phyloP scores from a whole-genome alignment of 2,329 filamentous ascomycete genomes.

The Alternaria sp. region DNA sequence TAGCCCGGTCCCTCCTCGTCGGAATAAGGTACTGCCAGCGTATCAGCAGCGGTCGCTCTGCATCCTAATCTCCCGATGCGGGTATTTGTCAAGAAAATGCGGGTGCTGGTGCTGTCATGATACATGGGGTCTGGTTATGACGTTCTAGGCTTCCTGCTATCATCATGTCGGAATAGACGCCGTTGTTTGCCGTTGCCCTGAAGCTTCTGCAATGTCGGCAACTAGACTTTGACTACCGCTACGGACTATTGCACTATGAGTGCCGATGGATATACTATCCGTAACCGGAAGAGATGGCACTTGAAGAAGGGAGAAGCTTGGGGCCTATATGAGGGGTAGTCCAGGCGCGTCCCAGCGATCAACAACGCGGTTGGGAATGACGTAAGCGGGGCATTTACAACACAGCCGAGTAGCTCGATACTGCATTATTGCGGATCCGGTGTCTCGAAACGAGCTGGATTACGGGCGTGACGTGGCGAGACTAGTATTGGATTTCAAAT shows the following conservation, averaged over 20 bases:
- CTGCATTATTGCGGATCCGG: neutral
- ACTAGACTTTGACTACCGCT: neutral
- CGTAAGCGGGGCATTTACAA: neutral
- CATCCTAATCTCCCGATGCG: conserved; percentile 1
- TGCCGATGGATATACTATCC: neutral
- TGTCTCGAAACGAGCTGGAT: neutral
- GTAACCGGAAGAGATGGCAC: neutral
- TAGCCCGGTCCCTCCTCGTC: neutral
- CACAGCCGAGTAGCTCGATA: neutral
- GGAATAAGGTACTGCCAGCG: conserved; percentile 3
- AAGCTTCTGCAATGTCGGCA: neutral
- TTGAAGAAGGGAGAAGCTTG: neutral
- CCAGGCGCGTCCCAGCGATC: neutral
- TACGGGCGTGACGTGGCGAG: neutral
- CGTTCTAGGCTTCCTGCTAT: neutral
- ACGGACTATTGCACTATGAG: neutral
- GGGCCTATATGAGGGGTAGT: neutral
- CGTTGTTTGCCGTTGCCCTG: neutral
- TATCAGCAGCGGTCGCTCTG: conserved; percentile 4
- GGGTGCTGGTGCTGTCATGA: neutral
- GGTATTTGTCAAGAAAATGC: conserved; percentile 11
- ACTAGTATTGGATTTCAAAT: neutral
- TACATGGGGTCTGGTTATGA: conserved; percentile 1
- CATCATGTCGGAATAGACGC: neutral
- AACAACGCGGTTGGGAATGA: neutral